Evolutionary conservation across 768 basidiomycete species (phyloP).

Genomic region (Tricholomella constricta): DNA sequence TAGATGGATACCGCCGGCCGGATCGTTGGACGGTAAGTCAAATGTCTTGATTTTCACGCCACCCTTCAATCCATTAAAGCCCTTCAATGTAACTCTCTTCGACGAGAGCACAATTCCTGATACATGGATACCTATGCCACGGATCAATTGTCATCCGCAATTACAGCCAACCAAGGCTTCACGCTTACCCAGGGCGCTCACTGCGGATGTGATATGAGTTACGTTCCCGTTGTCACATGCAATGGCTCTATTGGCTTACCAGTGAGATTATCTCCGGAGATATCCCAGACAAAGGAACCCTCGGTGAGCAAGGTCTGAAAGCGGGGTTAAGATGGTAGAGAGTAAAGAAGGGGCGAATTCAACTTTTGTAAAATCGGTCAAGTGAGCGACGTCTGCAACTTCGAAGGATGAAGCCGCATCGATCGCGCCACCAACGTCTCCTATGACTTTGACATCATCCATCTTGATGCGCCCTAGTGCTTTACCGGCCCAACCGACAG

Average conservation of each 20-base stretch:
- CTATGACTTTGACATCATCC: constrained; percentile 56
- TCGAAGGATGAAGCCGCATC: constrained; percentile 55
- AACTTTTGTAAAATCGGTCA: constrained; percentile 69
- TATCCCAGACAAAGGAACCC: constrained; percentile 70
- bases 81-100: constrained; percentile 65
- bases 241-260: constrained; percentile 34
- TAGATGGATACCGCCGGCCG: constrained; percentile 69
- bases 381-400: constrained; percentile 55
- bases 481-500: constrained; percentile 60
- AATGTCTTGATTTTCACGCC: constrained; percentile 68
- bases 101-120: constrained; percentile 53
- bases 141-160: background rate
- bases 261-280: constrained; percentile 63
- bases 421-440: constrained; percentile 65
- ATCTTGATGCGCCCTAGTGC: constrained; percentile 62
- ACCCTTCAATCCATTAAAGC: constrained; percentile 66
- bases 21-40: constrained; percentile 70
- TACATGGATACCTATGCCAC: constrained; percentile 52
- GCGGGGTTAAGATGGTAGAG: background rate
- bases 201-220: constrained; percentile 30
- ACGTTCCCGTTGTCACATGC: background rate
- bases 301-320: constrained; percentile 55
- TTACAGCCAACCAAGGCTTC: background rate
- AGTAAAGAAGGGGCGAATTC: background rate
- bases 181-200: constrained; percentile 53